Evolutionary conservation across 2,329 filamentous ascomycete species (phyloP).

Genomic region (Aureobasidium leucospermi): DNA sequence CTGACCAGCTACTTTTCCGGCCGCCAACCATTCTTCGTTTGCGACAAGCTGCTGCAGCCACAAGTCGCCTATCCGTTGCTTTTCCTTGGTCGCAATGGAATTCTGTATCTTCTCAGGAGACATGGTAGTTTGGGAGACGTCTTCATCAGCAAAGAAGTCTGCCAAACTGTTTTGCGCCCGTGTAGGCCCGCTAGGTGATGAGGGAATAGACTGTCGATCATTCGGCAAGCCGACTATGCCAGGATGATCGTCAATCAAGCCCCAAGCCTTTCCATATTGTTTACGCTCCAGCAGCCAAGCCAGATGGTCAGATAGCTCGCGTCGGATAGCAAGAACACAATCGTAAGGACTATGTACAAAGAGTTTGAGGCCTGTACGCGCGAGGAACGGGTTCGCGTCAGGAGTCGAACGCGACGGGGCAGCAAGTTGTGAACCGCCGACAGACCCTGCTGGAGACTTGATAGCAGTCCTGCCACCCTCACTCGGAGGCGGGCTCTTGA

Average conservation of each 20-base stretch:
- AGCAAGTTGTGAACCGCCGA: conserved; percentile 13
- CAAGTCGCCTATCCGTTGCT: conserved; percentile 80
- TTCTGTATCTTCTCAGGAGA: conserved; percentile 52
- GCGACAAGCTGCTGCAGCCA: conserved; percentile 85
- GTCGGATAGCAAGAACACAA: conserved; percentile 83
- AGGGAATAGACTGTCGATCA: conserved; percentile 28
- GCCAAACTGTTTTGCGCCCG: conserved; percentile 40
- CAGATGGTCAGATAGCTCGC: conserved; percentile 79
- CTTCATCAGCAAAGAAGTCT: conserved; percentile 60
- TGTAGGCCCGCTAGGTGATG: conserved; percentile 37
- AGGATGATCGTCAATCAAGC: conserved; percentile 79
- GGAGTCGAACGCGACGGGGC: conserved; percentile 11
- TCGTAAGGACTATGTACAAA: conserved; percentile 97
- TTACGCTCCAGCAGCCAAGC: conserved; percentile 76
- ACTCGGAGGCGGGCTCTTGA: conserved; percentile 42
- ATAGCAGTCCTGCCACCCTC: conserved; percentile 29
- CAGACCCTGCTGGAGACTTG: conserved; percentile 29
- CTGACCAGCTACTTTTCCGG: conserved; percentile 73
- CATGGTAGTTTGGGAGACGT: conserved; percentile 51
- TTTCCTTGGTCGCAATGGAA: conserved; percentile 73
- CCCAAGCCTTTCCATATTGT: conserved; percentile 80
- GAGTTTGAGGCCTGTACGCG: conserved; percentile 62
- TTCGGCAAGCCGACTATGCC: conserved; percentile 48
- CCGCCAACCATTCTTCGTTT: conserved; percentile 64
- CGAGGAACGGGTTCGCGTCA: conserved; percentile 40